A percentile compares a stretch with the other conserved stretches of the same genome.
Evolutionary conservation across 108 stramenopile genomes (phyloP).

Genomic region (Asterionellopsis glacialis): DNA sequence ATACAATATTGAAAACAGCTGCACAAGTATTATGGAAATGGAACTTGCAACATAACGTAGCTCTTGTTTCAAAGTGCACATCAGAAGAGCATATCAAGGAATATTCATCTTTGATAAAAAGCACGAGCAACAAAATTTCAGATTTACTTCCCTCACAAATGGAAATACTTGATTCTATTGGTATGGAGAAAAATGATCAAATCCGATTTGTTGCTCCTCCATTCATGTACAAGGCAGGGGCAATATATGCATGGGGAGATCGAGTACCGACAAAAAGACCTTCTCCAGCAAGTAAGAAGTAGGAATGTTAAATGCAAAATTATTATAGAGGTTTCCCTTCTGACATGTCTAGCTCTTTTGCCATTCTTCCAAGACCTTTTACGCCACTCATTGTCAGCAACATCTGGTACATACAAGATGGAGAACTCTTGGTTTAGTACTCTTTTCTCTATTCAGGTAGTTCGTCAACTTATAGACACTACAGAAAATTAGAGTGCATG

Average conservation of each 20-base stretch:
- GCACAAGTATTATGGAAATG: slow-evolving; percentile 62
- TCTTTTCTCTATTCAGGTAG: no score
- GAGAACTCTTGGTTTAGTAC: no score
- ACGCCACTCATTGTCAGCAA: no score
- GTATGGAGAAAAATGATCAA: slow-evolving; percentile 5
- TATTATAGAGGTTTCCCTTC: no score
- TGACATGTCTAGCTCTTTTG: no score
- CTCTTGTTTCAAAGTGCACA: slow-evolving; percentile 52
- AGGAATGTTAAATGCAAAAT: no score
- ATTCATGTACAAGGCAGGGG: slow-evolving; percentile 42
- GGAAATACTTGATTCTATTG: slow-evolving; percentile 39
- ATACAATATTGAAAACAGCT: slow-evolving; percentile 13
- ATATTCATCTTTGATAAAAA: slow-evolving; percentile 10
- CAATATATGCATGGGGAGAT: not conserved
- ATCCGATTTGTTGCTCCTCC: slow-evolving; percentile 71
- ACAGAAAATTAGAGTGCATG: no score
- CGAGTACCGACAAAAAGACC: not conserved
- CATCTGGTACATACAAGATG: no score
- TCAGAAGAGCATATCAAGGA: slow-evolving; percentile 37
- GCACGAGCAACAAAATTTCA: slow-evolving; percentile 7
- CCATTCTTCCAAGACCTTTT: no score
- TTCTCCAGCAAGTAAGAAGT: no score
- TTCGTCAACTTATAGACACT: no score
- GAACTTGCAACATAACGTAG: slow-evolving; percentile 70
- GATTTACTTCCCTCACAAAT: slow-evolving; percentile 41